A percentile compares a stretch with the other conserved stretches of the same genome.
Evolutionary conservation across 2,329 filamentous ascomycete genomes (phyloP).

Genomic region (Penicillium expansum): DNA sequence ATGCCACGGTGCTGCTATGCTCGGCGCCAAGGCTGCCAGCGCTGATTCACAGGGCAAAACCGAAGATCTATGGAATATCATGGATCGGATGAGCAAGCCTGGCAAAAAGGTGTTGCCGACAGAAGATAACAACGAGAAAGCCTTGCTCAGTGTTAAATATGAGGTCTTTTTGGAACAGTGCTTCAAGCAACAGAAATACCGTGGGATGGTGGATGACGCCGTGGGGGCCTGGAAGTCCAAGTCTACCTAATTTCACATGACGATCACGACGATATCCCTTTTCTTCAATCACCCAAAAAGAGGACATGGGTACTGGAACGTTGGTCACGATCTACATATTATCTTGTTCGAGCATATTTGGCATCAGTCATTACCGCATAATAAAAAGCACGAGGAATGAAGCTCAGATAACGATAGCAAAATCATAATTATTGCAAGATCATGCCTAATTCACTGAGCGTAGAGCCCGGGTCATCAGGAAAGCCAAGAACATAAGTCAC

Average conservation of each 20-base stretch:
- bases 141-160: constrained; percentile 83
- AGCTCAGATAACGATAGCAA: not conserved
- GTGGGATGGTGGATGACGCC: constrained; percentile 70
- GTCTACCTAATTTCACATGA: constrained; percentile 3
- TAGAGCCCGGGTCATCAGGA: not conserved
- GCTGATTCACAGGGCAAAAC: constrained; percentile 72
- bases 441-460: not conserved
- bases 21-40: constrained; percentile 94
- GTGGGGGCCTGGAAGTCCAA: constrained; percentile 44
- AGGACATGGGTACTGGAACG: not conserved
- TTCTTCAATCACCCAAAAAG: not conserved
- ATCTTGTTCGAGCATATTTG: not conserved
- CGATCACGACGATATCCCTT: not conserved
- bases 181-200: constrained; percentile 77
- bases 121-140: constrained; percentile 69
- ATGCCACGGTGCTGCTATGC: constrained; percentile 96
- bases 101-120: constrained; percentile 78
- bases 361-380: constrained; percentile 5
- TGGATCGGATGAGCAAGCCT: constrained; percentile 96
- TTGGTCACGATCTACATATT: not conserved
- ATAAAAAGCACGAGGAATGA: not conserved
- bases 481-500: not conserved
- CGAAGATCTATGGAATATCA: constrained; percentile 90
- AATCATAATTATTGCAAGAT: not conserved
- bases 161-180: constrained; percentile 94